Percentiles rank a stretch among this genome's conserved stretches.
These are phyloP conservation scores for Hypoxylon lenormandii DNA, from an alignment of 495 filamentous ascomycete species.

Conservation along the genomic window DNA sequence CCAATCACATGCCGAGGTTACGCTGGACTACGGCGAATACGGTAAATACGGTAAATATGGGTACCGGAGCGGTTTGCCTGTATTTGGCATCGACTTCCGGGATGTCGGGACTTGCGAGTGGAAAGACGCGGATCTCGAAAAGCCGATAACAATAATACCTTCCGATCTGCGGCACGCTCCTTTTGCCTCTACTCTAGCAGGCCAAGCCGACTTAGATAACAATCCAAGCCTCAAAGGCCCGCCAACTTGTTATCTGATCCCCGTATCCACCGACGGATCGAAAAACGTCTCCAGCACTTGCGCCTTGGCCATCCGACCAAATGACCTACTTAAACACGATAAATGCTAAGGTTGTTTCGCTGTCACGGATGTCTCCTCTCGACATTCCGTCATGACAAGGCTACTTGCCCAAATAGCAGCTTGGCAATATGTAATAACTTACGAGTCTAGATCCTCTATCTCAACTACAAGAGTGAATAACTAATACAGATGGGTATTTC, in stretches of 20 bases:
- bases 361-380: neutral
- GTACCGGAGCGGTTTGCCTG: slow-evolving; percentile 1
- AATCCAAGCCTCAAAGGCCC: neutral
- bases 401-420: slow-evolving; percentile 7
- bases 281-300: neutral
- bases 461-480: too few relatives aligned
- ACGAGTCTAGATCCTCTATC: too few relatives aligned
- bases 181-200: neutral
- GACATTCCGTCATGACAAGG: slow-evolving; percentile 9
- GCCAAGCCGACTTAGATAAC: slow-evolving; percentile 19
- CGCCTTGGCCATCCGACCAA: slow-evolving; percentile 4
- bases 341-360: neutral
- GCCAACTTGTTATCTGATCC: slow-evolving; percentile 6
- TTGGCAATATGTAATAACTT: slow-evolving; percentile 19
- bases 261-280: neutral
- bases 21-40: slow-evolving; percentile 5
- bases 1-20: slow-evolving; percentile 3
- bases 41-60: slow-evolving; percentile 11
- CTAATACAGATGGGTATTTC: too few relatives aligned
- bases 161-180: neutral
- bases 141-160: neutral
- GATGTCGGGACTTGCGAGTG: neutral
- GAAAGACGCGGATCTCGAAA: neutral
- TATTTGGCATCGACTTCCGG: neutral
- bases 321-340: neutral